Conservation (phyloP, 352 stramenopile species). For the Phytophthora agathidicida region DNA sequence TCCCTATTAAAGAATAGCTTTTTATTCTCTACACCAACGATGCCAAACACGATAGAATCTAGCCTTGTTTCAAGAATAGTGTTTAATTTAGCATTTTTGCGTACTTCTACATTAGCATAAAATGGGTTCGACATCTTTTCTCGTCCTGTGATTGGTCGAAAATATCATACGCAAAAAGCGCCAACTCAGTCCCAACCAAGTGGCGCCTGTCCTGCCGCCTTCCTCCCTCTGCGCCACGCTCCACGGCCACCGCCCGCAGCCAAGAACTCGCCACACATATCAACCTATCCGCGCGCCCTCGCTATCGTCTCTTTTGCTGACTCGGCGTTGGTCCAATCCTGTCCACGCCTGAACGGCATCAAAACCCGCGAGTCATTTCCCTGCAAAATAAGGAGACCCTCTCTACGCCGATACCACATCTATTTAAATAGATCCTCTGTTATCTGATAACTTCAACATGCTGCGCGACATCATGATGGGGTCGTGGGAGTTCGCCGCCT, state of each 20-base stretch:
- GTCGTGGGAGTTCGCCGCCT: constrained; percentile 52
- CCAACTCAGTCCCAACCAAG: constrained; percentile 25
- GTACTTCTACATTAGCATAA: constrained; percentile 5
- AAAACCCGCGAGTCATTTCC: not conserved
- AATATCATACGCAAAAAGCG: constrained; percentile 6
- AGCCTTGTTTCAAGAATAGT: not conserved
- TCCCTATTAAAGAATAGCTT: constrained; percentile 1
- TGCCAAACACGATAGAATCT: too few species aligned
- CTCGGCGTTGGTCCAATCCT: not conserved
- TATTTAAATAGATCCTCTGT: constrained; percentile 2
- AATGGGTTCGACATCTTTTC: too few species aligned
- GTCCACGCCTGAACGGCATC: not conserved
- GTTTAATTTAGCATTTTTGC: not conserved
- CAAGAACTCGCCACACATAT: not conserved
- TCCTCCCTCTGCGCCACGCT: not conserved
- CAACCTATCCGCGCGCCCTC: too few species aligned
- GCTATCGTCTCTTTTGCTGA: not conserved
- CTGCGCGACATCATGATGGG: constrained; percentile 18
- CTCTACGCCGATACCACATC: constrained; percentile 8
- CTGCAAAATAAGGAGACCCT: not conserved
- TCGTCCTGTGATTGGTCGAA: constrained; percentile 12
- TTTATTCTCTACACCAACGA: too few species aligned
- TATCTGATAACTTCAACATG: constrained; percentile 29
- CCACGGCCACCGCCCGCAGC: not conserved
- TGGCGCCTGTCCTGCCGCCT: constrained; percentile 14